Base-by-base conservation (phyloP, 2,329 filamentous ascomycete species). In the Colletotrichum tropicicola region DNA sequence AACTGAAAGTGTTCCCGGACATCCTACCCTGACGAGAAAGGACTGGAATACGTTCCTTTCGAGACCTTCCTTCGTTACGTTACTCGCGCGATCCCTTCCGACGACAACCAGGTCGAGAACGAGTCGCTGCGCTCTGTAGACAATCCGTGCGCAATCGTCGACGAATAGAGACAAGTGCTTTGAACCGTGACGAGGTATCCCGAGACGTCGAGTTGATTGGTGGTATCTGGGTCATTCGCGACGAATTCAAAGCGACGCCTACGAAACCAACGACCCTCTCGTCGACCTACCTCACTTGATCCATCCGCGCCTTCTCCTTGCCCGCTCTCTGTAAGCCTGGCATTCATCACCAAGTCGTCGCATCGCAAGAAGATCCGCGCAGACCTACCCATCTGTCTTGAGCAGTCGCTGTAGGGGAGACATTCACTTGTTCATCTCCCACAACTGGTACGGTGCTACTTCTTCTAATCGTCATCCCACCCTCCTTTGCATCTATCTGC, bases 391-490 rank as follows among this genome's bases (percentile, higher is more conserved):
- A 57, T 25, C 49, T 62, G 43, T 27, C 59, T 56, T 44, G 75
- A 76, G 75, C 79, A 79, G 74, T 35, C 68, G 70, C 76, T 80
- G 80, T 82, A 83, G 93, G 93, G 92, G 94, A 97, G 91, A 94
- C 94, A 97, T 97, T 97, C 81, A 91, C 79, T 97, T 97, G 94
- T 97, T 93, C 84, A 92, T 97, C 94, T 97, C 93, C 92, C 88
- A 81, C 87, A 86, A 79, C 87, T 83, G 86, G 88, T 90, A 89
- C 79, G 85, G 63, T 56, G 57, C 61, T 47, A 67, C 62, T 61
- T 45, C 55, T 43, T 37, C 12, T 17, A 15, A 6, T 2, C 19
- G 4, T 37, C 47, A 8, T 8, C 1, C 8, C 21, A 8, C 27
- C 12, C 23, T 12, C 12, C 25, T 15, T 12, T n/a, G n/a, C n/a